Percentiles rank a stretch among this genome's conserved stretches.
Evolutionary conservation across 2,329 filamentous ascomycete species (phyloP).

Genomic region (Fusarium coicis): DNA sequence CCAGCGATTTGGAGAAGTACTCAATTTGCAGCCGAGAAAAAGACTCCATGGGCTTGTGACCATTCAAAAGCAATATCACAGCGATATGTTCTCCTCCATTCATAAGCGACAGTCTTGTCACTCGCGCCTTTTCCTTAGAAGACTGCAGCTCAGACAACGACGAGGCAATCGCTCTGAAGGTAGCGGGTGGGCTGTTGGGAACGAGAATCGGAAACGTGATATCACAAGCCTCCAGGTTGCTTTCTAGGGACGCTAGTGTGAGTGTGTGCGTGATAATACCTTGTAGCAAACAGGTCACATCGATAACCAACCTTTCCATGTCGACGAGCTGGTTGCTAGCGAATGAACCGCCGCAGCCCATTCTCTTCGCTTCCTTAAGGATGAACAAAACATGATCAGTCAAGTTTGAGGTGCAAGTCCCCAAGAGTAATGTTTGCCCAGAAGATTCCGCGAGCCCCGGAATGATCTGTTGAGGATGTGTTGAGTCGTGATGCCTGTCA

Average conservation of each 20-base stretch:
- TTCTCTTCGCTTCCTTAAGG: constrained; percentile 50
- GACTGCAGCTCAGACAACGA: constrained; percentile 51
- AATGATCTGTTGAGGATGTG: not conserved
- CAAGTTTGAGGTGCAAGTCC: not conserved
- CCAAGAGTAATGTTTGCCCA: not conserved
- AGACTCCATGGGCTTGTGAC: constrained; percentile 45
- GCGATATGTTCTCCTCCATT: constrained; percentile 54
- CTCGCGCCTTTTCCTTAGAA: constrained; percentile 45
- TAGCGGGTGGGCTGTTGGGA: not conserved
- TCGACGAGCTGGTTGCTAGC: constrained; percentile 31
- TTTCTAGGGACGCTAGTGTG: constrained; percentile 49
- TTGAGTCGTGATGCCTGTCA: not conserved
- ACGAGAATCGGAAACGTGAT: constrained; percentile 53
- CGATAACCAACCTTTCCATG: constrained; percentile 44
- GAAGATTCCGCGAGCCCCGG: not conserved
- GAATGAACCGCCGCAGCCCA: constrained; percentile 49
- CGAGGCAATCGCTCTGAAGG: constrained; percentile 55
- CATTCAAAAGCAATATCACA: constrained; percentile 58
- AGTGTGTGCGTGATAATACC: not conserved
- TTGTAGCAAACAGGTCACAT: not conserved
- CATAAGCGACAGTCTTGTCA: constrained; percentile 55
- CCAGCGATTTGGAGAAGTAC: constrained; percentile 44
- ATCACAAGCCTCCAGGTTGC: constrained; percentile 56
- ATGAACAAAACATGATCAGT: constrained; percentile 52
- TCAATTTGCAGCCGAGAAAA: constrained; percentile 57